Evolutionary conservation across 352 stramenopile genomes (phyloP).

Genomic region (Phytophthora citrophthora): DNA sequence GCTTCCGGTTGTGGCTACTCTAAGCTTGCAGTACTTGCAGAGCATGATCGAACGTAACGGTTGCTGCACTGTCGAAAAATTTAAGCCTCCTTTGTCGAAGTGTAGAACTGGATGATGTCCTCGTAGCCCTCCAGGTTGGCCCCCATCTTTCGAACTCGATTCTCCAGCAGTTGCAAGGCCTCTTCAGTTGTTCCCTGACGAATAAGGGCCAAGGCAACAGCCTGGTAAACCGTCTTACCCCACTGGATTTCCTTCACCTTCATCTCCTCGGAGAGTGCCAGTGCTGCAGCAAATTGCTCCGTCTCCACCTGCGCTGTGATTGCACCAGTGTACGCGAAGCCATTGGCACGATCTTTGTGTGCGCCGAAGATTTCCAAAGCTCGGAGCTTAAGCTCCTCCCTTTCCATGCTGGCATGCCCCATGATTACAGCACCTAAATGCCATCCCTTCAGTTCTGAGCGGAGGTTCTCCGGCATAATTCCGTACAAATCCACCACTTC

Average conservation of each 20-base stretch:
- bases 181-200: conserved; percentile 51
- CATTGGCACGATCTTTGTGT: conserved; percentile 42
- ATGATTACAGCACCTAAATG: conserved; percentile 70
- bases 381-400: conserved; percentile 33
- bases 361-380: conserved; percentile 54
- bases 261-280: conserved; percentile 49
- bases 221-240: conserved; percentile 60
- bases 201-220: conserved; percentile 56
- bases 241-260: conserved; percentile 47
- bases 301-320: conserved; percentile 53
- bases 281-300: conserved; percentile 49
- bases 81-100: conserved; percentile 3
- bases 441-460: conserved; percentile 39
- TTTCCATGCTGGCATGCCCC: conserved; percentile 54
- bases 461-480: conserved; percentile 47
- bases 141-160: conserved; percentile 56
- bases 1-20: conserved; percentile 93
- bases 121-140: conserved; percentile 57
- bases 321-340: conserved; percentile 61
- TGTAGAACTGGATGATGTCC: conserved; percentile 66
- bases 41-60: no score
- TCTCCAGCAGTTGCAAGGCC: conserved; percentile 53
- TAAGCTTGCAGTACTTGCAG: no score
- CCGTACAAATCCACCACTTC: conserved; percentile 59
- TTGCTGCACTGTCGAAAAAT: not conserved